Evolutionary conservation across 2,329 filamentous ascomycete genomes (phyloP), one percentile per base, ranked within the genome.

Genomic region (Berkeleyomyces basicola): DNA sequence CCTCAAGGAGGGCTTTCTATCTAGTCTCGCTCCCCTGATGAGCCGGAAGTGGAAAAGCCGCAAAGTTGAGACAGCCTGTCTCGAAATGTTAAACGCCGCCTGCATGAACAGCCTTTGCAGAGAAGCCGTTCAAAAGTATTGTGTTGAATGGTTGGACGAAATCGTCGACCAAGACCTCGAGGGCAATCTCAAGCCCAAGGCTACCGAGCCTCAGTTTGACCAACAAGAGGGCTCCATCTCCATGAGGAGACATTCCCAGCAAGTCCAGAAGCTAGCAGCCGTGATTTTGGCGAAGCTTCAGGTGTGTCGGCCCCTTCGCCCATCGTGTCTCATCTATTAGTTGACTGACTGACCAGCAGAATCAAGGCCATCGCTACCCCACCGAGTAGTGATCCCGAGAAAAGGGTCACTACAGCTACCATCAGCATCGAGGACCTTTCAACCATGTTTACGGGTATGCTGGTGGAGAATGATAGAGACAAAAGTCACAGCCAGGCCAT

Each of bases 21-120:
- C 83, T 64, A 86, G 83, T 62, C 79, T 97, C 5, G 85, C 87
- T 14, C 83, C 86, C 11, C 77, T 95, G 61, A 87, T 95, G 73
- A 81, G 86, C 67, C 82, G 85, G 67, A 90, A 86, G 70, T 88
- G 86, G 77, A 95, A 92, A 76, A 92, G 87, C 70, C 81, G 82
- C 67, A 89, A 89, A 68, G 86, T 97, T 31, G 90, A 96, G 73
- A 86, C 88, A 64, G 88, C 90, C 2, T 87, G 90, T 58, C 74
- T 99, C 67, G 88, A 96, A 70, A 83, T 99, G 75, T 79, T 99
- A 64, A 96, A 91, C 73, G 90, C 89, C 10, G 91, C 92, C 5
- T 96, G 90, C 73, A 88, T 96, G 73, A 88, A 95, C 70, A 80
- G 83, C 57, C 77, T 82, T 6, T 97, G 91, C 69, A 83, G 93